phyloP scores from a whole-genome alignment of 2,329 filamentous ascomycete genomes.

The Fusarium sacchari region DNA sequence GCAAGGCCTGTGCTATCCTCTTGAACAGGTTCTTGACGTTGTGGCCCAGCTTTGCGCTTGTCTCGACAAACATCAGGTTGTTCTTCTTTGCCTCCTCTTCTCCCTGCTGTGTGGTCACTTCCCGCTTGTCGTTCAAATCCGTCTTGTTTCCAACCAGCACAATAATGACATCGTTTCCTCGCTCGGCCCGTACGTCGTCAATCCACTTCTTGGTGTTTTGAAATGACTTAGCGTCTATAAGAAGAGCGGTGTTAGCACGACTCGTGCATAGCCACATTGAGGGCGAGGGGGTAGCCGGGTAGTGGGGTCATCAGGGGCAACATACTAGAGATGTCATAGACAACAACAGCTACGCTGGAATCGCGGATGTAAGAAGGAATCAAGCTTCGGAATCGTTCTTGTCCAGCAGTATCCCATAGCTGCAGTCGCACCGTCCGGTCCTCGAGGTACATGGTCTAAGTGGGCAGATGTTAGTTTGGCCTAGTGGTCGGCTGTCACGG shows the following conservation, averaged over 20 bases:
- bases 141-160: slow-evolving; percentile 99
- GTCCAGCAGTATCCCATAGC: slow-evolving; percentile 97
- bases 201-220: slow-evolving; percentile 99
- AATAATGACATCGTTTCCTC: slow-evolving; percentile 98
- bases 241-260: slow-evolving; percentile 31
- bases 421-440: slow-evolving; percentile 97
- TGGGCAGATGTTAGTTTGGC: slow-evolving; percentile 31
- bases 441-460: slow-evolving; percentile 96
- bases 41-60: slow-evolving; percentile 95
- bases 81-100: slow-evolving; percentile 99
- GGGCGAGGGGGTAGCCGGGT: slow-evolving; percentile 9
- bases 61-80: slow-evolving; percentile 99
- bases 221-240: slow-evolving; percentile 87
- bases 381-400: slow-evolving; percentile 95
- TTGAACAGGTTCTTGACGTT: slow-evolving; percentile 98
- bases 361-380: slow-evolving; percentile 99
- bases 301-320: slow-evolving; percentile 34
- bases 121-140: slow-evolving; percentile 96
- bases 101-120: slow-evolving; percentile 95
- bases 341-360: slow-evolving; percentile 96
- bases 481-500: slow-evolving; percentile 6
- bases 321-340: slow-evolving; percentile 95
- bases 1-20: slow-evolving; percentile 96
- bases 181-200: slow-evolving; percentile 94
- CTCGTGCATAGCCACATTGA: slow-evolving; percentile 20